Evolutionary conservation across 495 filamentous ascomycete species (phyloP), one percentile per base, ranked within the genome.

Genomic region (Clavariopsis aquatica): DNA sequence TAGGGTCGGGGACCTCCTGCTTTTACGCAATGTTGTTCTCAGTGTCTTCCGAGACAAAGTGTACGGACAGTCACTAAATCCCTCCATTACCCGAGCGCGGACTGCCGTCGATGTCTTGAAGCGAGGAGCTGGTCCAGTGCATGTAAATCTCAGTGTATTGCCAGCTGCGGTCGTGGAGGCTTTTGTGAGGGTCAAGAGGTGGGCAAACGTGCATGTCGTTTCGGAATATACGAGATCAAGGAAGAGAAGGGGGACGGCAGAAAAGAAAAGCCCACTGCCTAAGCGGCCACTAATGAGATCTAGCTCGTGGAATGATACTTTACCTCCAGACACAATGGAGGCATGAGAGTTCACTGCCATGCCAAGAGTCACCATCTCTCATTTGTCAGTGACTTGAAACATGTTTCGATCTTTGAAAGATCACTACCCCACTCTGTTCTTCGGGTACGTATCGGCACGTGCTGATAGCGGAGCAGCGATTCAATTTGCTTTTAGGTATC

Each of bases 21-120:
- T 95, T 23, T 69, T 93, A 49, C 83, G 84, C 49, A 90, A 89
- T 64, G 84, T 96, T 15, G 92, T 87, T n/a, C 76, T 96, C 23
- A 82, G 82, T 54, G 82, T 80, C 27, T 96, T 91, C 71, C 81
- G 78, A 53, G 83, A 85, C 22, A 85, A 82, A 71, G 91, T 95
- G 1, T 89, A 93, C 71, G 92, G 91, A 20, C 87, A 76, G 59
- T 74, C 69, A 36, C 52, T 77, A 34, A 71, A 66, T 52, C 51
- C 63, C 60, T 87, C 85, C 66, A 75, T 94, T 57, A 78, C 88
- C 41, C 83, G 83, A 71, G 85, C 85, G 34, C 79, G 87, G 57
- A 94, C 92, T 10, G 84, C 81, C 60, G 77, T 94, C 15, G 80
- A 90, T 65, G 75, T 96, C 31, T 78, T 96, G 19, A 83, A 86